phyloP scores from a whole-genome alignment of 345 rosid species.

The Citrus sinensis region DVS_A1.0 CM039166.1:24360501-24361000 shows the following conservation, averaged over 20 bases:
- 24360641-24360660: constrained; percentile 95
- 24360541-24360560: constrained; percentile 63
- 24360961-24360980: constrained; percentile 50
- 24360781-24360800: constrained; percentile 91
- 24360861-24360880: constrained; percentile 88
- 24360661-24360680: constrained; percentile 94
- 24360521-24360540: constrained; percentile 58
- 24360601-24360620: constrained; percentile 72
- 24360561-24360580: constrained; percentile 96
- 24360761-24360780: constrained; percentile 82
- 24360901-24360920: constrained; percentile 70
- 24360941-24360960: constrained; percentile 97
- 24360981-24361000: constrained; percentile 62
- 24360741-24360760: constrained; percentile 80
- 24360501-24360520: constrained; percentile 74
- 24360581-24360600: constrained; percentile 99
- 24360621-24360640: constrained; percentile 57
- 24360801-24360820: constrained; percentile 91
- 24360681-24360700: constrained; percentile 84
- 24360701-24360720: constrained; percentile 72
- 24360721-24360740: constrained; percentile 62
- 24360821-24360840: constrained; percentile 75
- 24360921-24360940: constrained; percentile 98
- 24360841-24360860: constrained; percentile 84
- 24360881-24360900: constrained; percentile 76